Conservation (phyloP, 805 yeast species). For the Myxozyma geophila region DNA sequence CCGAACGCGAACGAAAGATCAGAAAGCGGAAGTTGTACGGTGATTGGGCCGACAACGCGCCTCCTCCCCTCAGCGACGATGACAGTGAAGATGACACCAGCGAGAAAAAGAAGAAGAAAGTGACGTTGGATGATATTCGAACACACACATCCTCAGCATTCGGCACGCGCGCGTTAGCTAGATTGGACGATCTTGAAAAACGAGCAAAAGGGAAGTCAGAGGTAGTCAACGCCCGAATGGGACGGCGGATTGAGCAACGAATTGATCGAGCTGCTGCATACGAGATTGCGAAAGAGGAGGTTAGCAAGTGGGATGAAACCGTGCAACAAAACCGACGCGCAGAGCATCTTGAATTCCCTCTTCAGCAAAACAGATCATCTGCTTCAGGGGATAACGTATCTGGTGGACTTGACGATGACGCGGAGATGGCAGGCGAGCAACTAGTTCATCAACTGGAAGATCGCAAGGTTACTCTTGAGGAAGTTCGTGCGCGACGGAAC, state of each 20-base stretch:
- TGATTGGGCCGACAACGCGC: conserved; percentile 9
- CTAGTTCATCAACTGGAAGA: conserved; percentile 72
- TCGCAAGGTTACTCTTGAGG: conserved; percentile 80
- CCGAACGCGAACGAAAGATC: conserved; percentile 6
- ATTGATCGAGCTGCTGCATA: conserved; percentile 89
- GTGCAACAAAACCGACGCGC: conserved; percentile 80
- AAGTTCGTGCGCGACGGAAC: conserved; percentile 71
- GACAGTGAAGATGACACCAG: conserved; percentile 9
- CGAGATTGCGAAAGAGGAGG: conserved; percentile 83
- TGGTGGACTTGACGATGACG: conserved; percentile 19
- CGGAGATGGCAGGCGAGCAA: conserved; percentile 54
- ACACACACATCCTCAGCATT: conserved; percentile 67
- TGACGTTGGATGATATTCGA: conserved; percentile 58
- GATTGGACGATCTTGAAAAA: conserved; percentile 48
- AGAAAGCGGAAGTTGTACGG: conserved; percentile 14
- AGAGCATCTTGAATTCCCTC: conserved; percentile 80
- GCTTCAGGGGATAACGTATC: conserved; percentile 3
- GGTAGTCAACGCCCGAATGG: conserved; percentile 78
- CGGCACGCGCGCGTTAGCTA: conserved; percentile 54
- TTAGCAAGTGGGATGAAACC: conserved; percentile 84
- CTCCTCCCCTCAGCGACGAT: conserved; percentile 12
- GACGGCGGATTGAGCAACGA: conserved; percentile 81
- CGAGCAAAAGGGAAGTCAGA: conserved; percentile 41
- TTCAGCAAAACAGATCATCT: conserved; percentile 48
- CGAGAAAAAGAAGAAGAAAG: conserved; percentile 46